A percentile compares a stretch with the other conserved stretches of the same genome.
These are phyloP conservation scores for Spinacia oleracea DNA, from an alignment of 179 eudicot species.

Conservation along the genomic window DNA sequence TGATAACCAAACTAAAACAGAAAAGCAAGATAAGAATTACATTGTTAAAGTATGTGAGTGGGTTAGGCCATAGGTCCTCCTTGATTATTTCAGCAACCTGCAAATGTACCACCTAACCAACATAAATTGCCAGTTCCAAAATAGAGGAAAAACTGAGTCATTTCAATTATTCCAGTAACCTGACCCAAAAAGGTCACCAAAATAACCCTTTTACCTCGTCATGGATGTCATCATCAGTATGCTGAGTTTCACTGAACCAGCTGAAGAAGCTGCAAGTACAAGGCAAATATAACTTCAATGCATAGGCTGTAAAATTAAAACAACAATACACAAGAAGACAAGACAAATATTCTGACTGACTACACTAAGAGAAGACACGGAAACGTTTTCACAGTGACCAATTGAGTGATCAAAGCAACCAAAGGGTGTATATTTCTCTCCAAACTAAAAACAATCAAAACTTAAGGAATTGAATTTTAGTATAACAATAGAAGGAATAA, in stretches of 20 bases:
- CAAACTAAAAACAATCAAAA: not conserved
- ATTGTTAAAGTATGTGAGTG: conserved; percentile 80
- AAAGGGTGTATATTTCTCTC: not conserved
- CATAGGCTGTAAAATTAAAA: not conserved
- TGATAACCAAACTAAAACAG: not conserved
- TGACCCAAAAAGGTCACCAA: not conserved
- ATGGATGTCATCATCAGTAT: conserved; percentile 50
- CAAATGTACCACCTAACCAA: conserved; percentile 18
- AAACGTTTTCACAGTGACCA: not conserved
- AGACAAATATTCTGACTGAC: not conserved
- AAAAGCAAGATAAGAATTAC: conserved; percentile 35
- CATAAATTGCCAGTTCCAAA: conserved; percentile 14
- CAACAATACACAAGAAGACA: not conserved
- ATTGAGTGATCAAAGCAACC: not conserved
- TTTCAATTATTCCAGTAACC: not conserved
- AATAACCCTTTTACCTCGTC: conserved; percentile 61
- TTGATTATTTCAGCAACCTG: conserved; percentile 96
- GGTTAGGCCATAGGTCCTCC: conserved; percentile 96
- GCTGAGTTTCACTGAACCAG: conserved; percentile 77
- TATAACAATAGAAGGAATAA: not conserved
- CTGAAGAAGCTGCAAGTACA: conserved; percentile 72
- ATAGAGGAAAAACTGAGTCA: not conserved
- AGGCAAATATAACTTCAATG: not conserved
- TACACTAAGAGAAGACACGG: not conserved
- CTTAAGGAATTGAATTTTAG: not conserved